A percentile compares a stretch with the other conserved stretches of the same genome.
Evolutionary conservation across 1,139 yeast species (phyloP).

Genomic region (Sugiyamaella novakii): DNA sequence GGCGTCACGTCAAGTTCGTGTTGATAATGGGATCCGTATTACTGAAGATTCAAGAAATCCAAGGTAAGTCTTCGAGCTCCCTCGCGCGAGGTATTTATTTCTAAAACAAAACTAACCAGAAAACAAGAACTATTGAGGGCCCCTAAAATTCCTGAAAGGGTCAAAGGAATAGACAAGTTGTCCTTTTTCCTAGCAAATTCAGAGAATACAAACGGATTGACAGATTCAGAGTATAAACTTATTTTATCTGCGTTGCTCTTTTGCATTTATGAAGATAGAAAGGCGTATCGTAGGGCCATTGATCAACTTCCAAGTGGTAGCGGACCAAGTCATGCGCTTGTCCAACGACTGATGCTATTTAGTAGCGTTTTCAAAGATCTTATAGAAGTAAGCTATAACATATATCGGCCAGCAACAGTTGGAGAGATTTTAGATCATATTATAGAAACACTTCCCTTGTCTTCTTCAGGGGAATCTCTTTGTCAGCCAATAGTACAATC

Average conservation of each 20-base stretch:
- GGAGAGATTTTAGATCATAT: slow-evolving; percentile 21
- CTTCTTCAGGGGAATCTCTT: slow-evolving; percentile 11
- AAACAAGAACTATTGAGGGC: slow-evolving; percentile 10
- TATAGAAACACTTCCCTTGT: slow-evolving; percentile 19
- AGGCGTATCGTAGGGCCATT: slow-evolving; percentile 8
- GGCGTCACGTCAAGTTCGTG: too few species aligned
- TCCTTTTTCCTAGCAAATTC: slow-evolving; percentile 13
- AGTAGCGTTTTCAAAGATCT: slow-evolving; percentile 22
- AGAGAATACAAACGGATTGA: neutral
- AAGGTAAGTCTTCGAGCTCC: too few species aligned
- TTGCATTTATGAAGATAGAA: slow-evolving; percentile 14
- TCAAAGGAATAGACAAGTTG: slow-evolving; percentile 5
- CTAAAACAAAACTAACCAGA: too few species aligned
- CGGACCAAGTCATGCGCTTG: slow-evolving; percentile 13
- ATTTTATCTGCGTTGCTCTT: slow-evolving; percentile 3
- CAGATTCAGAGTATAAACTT: slow-evolving; percentile 1
- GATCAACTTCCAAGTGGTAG: slow-evolving; percentile 4
- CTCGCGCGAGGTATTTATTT: too few species aligned
- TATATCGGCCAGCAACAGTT: slow-evolving; percentile 23
- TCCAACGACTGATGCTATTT: slow-evolving; percentile 17
- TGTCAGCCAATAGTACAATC: slow-evolving; percentile 27
- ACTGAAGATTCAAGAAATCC: neutral
- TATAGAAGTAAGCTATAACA: slow-evolving; percentile 16
- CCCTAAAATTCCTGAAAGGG: slow-evolving; percentile 2
- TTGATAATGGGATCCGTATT: neutral